Percentiles rank a stretch among this genome's conserved stretches.
These are phyloP conservation scores for Lactarius tabidus DNA, from an alignment of 768 basidiomycete species.

Conservation along the genomic window DNA sequence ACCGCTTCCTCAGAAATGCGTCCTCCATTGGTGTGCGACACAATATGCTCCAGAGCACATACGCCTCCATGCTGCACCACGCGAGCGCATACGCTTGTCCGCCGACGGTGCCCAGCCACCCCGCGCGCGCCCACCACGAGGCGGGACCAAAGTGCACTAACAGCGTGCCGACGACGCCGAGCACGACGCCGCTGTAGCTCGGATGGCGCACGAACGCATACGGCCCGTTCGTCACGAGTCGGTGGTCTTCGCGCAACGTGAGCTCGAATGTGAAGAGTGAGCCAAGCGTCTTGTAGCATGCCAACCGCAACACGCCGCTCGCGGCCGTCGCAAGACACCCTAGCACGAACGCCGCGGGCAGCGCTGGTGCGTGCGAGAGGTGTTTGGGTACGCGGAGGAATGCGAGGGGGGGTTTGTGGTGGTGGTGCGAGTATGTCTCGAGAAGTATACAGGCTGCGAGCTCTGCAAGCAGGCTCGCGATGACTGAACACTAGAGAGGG, in stretches of 20 bases:
- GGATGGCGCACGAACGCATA: conserved; percentile 29
- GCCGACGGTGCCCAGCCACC: conserved; percentile 2
- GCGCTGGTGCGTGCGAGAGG: background rate
- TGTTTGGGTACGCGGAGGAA: background rate
- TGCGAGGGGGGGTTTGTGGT: background rate
- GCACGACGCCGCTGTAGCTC: conserved; percentile 25
- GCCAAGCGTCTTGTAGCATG: conserved; percentile 23
- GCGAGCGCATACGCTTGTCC: conserved; percentile 15
- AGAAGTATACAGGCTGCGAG: conserved; percentile 6
- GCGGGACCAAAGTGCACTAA: conserved; percentile 24
- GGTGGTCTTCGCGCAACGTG: conserved; percentile 23
- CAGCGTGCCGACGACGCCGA: conserved; percentile 22
- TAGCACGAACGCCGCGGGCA: conserved; percentile 14
- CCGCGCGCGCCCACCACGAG: conserved; percentile 21
- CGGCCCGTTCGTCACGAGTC: conserved; percentile 28
- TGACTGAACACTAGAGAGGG: conserved; percentile 9
- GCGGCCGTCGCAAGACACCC: conserved; percentile 13
- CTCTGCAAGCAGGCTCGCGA: conserved; percentile 14
- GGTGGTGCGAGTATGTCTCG: background rate
- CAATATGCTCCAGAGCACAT: conserved; percentile 21
- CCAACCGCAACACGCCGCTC: conserved; percentile 15
- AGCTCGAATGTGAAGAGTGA: conserved; percentile 26
- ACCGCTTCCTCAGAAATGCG: conserved; percentile 17
- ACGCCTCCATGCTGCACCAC: conserved; percentile 20
- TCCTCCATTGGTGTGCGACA: conserved; percentile 18